Percentiles rank a stretch among this genome's conserved stretches.
These are phyloP conservation scores for Colletotrichum shisoi DNA, from an alignment of 2,329 filamentous ascomycete species.

Conservation along the genomic window DNA sequence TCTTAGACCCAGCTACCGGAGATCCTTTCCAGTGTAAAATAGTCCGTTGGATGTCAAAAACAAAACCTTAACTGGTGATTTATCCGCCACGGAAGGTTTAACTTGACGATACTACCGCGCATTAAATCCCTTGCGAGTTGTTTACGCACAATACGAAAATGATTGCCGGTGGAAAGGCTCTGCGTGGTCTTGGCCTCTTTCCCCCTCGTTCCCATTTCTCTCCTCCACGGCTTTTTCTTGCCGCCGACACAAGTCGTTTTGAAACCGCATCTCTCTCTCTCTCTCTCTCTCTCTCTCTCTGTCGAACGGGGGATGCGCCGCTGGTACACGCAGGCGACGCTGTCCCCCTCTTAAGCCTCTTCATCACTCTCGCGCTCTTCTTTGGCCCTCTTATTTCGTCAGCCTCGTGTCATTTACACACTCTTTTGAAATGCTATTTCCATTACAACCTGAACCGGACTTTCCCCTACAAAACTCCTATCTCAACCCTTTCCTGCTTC, in stretches of 20 bases:
- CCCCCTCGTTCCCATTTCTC: constrained; percentile 26
- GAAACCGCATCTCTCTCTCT: constrained; percentile 62
- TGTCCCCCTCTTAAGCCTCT: constrained; percentile 41
- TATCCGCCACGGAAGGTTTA: too few relatives aligned
- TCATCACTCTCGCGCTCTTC: constrained; percentile 41
- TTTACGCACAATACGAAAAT: too few relatives aligned
- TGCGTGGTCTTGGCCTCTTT: neutral
- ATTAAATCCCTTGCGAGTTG: too few relatives aligned
- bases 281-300: constrained; percentile 48
- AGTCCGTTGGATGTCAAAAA: too few relatives aligned
- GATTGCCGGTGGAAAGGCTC: too few relatives aligned
- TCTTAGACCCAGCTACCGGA: too few relatives aligned
- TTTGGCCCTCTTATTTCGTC: constrained; percentile 50
- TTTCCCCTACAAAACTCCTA: constrained; percentile 62
- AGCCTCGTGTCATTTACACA: constrained; percentile 65
- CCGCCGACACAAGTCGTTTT: constrained; percentile 43
- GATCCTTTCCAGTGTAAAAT: too few relatives aligned
- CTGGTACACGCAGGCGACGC: constrained; percentile 72
- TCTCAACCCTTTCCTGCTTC: constrained; percentile 58
- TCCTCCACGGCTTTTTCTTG: constrained; percentile 35
- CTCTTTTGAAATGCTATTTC: constrained; percentile 59
- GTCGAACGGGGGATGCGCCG: constrained; percentile 71
- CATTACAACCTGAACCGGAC: constrained; percentile 62
- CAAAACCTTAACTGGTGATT: too few relatives aligned
- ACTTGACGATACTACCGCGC: too few relatives aligned